Base-by-base conservation (phyloP, 306 rosid genomes). In the Purshia tridentata region DNA sequence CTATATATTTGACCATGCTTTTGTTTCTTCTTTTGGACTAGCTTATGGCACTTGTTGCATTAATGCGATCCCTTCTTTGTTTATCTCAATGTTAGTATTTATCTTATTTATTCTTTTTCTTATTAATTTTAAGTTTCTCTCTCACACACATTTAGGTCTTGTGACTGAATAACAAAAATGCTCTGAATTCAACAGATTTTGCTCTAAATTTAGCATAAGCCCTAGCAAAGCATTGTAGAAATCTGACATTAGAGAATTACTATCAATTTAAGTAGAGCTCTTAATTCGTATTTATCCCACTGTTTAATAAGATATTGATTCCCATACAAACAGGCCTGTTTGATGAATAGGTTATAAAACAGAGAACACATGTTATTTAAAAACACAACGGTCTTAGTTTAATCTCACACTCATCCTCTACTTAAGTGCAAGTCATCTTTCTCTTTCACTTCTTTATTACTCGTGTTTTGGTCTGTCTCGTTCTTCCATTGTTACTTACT, bases 21-120 rank as follows among this genome's bases (percentile, higher is more conserved):
- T 83, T 72, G 84, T 89, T 81, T 89, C 69, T 83, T 82, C 78
- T 76, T 60, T 12, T 79, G 85, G 84, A 85, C 81, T 75, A 8
- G 69, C 65, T 75, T 72, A 47, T 77, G 84, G 77, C 81, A 70
- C 65, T 64, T 77, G 73, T 76, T 60, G 55, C 70, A 76, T 50
- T 50, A 69, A 73, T 70, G 23, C 23, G 35, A 41, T 55, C 77
- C 29, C 69, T 41, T 40, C 47, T 59, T 65, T 74, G 11, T 29
- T 74, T 71, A 71, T 75, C 76, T n/a, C 6, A 20, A 46, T 44
- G 55, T 63, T 66, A 73, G 72, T 60, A 61, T 48, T 77, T 77
- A 75, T 51, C 59, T 50, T 14, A 47, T 65, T 77, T 65, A 35
- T 56, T 37, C 67, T 65, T 42, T n/a, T n/a, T 74, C 74, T 74